Conservation (phyloP, 2,329 filamentous ascomycete species). For the Fusarium circinatum region DNA sequence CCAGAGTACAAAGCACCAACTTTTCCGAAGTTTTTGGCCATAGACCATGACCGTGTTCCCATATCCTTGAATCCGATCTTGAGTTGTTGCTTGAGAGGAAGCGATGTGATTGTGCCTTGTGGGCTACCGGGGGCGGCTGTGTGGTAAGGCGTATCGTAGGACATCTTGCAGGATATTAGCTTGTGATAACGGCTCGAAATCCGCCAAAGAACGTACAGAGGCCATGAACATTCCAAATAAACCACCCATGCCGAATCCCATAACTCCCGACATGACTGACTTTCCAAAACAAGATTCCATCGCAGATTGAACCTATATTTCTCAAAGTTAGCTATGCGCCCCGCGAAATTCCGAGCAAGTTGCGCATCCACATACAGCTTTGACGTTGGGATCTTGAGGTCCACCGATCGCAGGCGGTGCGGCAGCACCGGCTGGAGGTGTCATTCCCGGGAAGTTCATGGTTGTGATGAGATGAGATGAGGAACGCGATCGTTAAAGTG, state of each 20-base stretch:
- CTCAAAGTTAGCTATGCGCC: constrained; percentile 7
- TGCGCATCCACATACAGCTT: constrained; percentile 53
- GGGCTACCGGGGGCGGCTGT: constrained; percentile 53
- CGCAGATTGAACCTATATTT: constrained; percentile 75
- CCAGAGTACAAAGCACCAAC: constrained; percentile 92
- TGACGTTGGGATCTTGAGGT: constrained; percentile 63
- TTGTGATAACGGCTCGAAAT: not conserved
- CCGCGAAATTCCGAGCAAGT: not conserved
- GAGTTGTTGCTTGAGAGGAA: constrained; percentile 87
- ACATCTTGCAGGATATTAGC: constrained; percentile 73
- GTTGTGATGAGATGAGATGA: constrained; percentile 7
- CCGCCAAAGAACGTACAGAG: constrained; percentile 69
- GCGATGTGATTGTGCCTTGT: constrained; percentile 59
- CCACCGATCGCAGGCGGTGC: constrained; percentile 43
- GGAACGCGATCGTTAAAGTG: not conserved
- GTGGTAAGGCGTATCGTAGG: constrained; percentile 93
- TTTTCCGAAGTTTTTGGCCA: constrained; percentile 93
- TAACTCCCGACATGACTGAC: constrained; percentile 86
- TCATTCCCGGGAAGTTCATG: constrained; percentile 55
- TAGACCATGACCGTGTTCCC: constrained; percentile 83
- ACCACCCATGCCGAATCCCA: constrained; percentile 94
- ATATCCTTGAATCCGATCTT: constrained; percentile 92
- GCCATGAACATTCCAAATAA: constrained; percentile 98
- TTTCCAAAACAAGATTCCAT: constrained; percentile 96
- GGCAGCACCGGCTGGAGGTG: constrained; percentile 38